Percentiles rank a stretch among this genome's conserved stretches.
Evolutionary conservation across 2,329 filamentous ascomycete species (phyloP).

Genomic region (Fusarium bactridioides): DNA sequence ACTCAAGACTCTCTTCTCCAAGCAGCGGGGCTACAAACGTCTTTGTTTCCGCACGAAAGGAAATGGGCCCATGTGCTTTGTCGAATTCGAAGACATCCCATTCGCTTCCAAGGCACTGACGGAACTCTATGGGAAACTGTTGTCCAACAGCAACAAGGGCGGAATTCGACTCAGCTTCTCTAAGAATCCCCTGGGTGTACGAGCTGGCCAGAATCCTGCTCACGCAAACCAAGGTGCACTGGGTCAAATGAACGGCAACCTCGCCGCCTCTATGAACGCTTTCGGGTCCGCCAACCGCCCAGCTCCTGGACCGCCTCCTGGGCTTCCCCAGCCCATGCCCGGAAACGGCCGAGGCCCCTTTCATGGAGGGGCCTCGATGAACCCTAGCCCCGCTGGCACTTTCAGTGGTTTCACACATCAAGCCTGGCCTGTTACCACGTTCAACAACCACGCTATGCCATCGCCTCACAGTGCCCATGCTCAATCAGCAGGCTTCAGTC

Average conservation of each 20-base stretch:
- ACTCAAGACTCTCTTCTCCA: conserved; percentile 90
- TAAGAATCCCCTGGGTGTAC: conserved; percentile 94
- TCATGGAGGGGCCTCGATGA: conserved; percentile 33
- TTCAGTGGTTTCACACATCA: conserved; percentile 32
- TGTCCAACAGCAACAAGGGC: conserved; percentile 93
- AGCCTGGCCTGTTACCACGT: conserved; percentile 37
- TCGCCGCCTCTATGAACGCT: conserved; percentile 59
- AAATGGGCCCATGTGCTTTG: conserved; percentile 98
- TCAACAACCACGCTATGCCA: conserved; percentile 21
- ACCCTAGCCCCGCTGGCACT: conserved; percentile 22
- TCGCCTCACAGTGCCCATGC: conserved; percentile 26
- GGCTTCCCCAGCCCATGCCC: conserved; percentile 77
- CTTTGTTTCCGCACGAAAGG: conserved; percentile 94
- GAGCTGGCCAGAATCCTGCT: conserved; percentile 72
- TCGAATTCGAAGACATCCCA: conserved; percentile 94
- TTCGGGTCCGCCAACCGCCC: conserved; percentile 78
- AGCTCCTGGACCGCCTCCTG: conserved; percentile 88
- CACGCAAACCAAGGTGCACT: conserved; percentile 52
- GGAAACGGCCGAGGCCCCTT: conserved; percentile 44
- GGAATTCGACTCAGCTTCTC: conserved; percentile 96
- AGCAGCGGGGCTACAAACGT: conserved; percentile 92
- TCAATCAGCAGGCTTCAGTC: conserved; percentile 37
- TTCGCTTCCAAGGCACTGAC: conserved; percentile 91
- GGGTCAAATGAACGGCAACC: conserved; percentile 66
- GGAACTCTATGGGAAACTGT: conserved; percentile 84